Base-by-base conservation (phyloP, 768 basidiomycete genomes). In the Boletellus emodensis region DNA sequence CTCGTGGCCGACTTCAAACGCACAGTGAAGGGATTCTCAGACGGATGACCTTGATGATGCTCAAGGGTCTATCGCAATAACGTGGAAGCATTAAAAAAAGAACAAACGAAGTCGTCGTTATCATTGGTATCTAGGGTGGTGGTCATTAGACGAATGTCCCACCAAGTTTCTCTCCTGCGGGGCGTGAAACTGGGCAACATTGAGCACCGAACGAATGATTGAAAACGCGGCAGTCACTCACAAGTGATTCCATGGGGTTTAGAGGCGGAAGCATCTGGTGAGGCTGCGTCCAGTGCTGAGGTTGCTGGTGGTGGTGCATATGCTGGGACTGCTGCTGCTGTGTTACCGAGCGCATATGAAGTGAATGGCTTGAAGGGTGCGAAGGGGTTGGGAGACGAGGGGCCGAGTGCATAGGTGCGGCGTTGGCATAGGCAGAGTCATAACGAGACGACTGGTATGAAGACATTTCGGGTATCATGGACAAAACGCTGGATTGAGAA, bases 171-270 rank as follows among this genome's bases (percentile, higher is more conserved):
- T 73, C 58, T 79, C 78, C 63, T 78, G 78, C 36, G 61, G 53
- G 66, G 61, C 48, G 64, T 69, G 55, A 63, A 52, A 62, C 59
- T 62, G 28, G 26, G 13, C 6, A 12, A n/a, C 28, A 32, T 49
- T 55, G 44, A 63, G 56, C 40, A 44, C 51, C 38, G 39, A 45
- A 22, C 22, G 20, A 55, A 48, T 40, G 17, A 12, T 4, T 46
- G 20, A 40, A 42, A 39, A 33, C 3, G 17, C 41, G 36, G 44
- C 13, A 40, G 45, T 20, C 5, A 71, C 84, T 72, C 67, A 90
- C 87, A 65, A 80, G 88, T 49, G 84, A 66, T 40, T 87, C 83
- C 62, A 84, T 73, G 13, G 78, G 72, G 57, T 83, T 78, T 44
- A 77, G 57, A 17, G 78, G 72, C 24, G 73, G 64, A 48, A 75